Base-by-base conservation (phyloP, 768 basidiomycete species). In the Mycena pura region DNA sequence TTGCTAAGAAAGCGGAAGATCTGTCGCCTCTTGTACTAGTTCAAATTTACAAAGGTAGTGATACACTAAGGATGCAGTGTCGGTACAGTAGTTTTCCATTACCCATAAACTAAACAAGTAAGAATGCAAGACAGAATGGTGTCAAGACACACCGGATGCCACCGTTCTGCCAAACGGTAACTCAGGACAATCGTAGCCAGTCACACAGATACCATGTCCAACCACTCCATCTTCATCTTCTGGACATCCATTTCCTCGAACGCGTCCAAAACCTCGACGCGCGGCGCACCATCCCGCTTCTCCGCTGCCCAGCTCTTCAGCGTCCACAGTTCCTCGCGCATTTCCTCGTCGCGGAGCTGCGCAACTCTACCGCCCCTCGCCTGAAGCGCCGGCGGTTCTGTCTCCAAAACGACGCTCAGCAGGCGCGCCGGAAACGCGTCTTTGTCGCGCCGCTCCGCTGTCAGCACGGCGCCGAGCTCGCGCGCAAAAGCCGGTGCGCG, bases 401-500 rank as follows among this genome's bases (percentile, higher is more conserved):
- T 45, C 22, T 60, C 58, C 44, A 60, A 9, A 14, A 25, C 1
- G 51, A 60, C 11, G 29, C 22, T 17, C 24, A 24, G 11, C 3
- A 57, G 19, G 9, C n/a, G 14, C 2, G 47, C 24, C 11, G 29
- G 19, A 6, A 40, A n/a, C 14, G 9, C 5, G 17, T 1, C 21
- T 13, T 25, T 41, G n/a, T n/a, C 2, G 27, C n/a, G 27, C 11
- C 34, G 5, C n/a, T 43, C 39, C 29, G n/a, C 38, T n/a, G 7
- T 21, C 10, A 60, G 28, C 15, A 19, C 32, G 28, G 27, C 50
- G 5, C 40, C 44, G 14, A 60, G 22, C 10, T 60, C 50, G 9
- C 58, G 58, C 28, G 51, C 58, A 47, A 60, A 60, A 6, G 44
- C 44, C 6, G 51, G 43, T 17, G 58, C 58, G 10, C 34, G 22